Percentiles rank a stretch among this genome's conserved stretches.
Evolutionary conservation across 192 early-diverging fungal genomes (phyloP).

Genomic region (Coemansia sp.): DNA sequence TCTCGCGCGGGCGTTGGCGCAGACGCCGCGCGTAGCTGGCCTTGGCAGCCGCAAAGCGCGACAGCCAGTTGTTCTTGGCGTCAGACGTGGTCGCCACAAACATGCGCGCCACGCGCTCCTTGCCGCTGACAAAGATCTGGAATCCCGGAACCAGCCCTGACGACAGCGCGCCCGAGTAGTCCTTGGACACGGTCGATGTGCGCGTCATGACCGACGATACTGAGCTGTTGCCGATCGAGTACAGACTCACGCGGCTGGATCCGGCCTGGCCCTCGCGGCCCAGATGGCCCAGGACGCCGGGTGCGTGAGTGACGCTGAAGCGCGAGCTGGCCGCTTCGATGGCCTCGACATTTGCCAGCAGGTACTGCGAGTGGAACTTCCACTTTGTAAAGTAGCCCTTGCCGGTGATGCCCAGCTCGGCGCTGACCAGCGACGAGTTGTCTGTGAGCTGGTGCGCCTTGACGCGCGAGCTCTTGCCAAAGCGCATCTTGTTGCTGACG

Average conservation of each 20-base stretch:
- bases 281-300: constrained; percentile 35
- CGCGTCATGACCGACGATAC: constrained; percentile 54
- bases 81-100: constrained; percentile 54
- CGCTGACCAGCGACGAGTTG: constrained; percentile 52
- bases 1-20: constrained; percentile 47
- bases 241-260: constrained; percentile 46
- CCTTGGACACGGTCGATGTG: constrained; percentile 53
- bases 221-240: constrained; percentile 53
- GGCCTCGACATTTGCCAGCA: constrained; percentile 55
- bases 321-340: constrained; percentile 58
- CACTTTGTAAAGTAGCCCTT: constrained; percentile 68
- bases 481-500: constrained; percentile 52
- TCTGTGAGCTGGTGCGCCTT: constrained; percentile 34
- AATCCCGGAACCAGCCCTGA: constrained; percentile 52
- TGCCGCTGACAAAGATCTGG: constrained; percentile 53
- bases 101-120: constrained; percentile 51
- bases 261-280: constrained; percentile 44
- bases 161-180: constrained; percentile 51
- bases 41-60: constrained; percentile 54
- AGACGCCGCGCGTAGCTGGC: constrained; percentile 45
- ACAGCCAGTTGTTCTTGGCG: constrained; percentile 54
- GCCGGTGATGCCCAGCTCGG: constrained; percentile 47
- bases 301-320: constrained; percentile 43
- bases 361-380: constrained; percentile 62
- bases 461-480: constrained; percentile 44